Base-by-base conservation (phyloP, 192 early-diverging fungal species). In the Coemansia sp. region DNA sequence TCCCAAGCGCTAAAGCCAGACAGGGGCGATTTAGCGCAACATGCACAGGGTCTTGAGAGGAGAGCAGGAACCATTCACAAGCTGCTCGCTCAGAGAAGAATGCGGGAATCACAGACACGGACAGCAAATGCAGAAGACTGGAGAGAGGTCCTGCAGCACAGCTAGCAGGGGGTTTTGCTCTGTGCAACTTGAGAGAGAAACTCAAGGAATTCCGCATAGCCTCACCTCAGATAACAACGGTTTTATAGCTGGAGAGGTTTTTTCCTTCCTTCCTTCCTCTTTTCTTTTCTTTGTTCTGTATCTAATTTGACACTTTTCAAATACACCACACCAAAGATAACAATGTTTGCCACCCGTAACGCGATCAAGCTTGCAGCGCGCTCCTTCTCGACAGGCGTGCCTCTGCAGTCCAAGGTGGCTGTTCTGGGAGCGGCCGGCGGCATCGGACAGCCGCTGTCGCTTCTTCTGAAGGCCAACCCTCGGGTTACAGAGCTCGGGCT, bases 381-480 rank as follows among this genome's bases (percentile, higher is more conserved):
- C 65, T 71, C 76, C 58, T 85, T 85, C 84, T 85, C 84, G 70
- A 85, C 84, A 11, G 70, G 68, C 48, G 43, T 43, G 22, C 58
- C 79, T 47, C 71, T 57, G 71, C 79, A 72, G 73, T 76, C 84
- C 66, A 85, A 85, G 84, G 90, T 88, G 48, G 83, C 86, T 42
- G 89, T 92, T 63, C 86, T 88, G 63, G 90, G 91, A 72, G 91
- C 91, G 57, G 88, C 91, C 57, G 97, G 97, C 67, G 97, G 97
- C 77, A 99, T 99, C 70, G 97, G 97, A 65, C 97, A 99, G 84
- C 95, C 97, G 49, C 88, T 99, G 49, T 97, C 95, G 51, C 87
- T 99, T 60, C 89, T 99, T 67, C 84, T 97, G 69, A 97, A 97
- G 90, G 89, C 90, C 54, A 94, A 95, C 77, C 84, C 92, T 5